These are phyloP conservation scores for Dimocarpus longan DNA, from an alignment of 345 rosid genomes.

Conservation along the genomic window DNA sequence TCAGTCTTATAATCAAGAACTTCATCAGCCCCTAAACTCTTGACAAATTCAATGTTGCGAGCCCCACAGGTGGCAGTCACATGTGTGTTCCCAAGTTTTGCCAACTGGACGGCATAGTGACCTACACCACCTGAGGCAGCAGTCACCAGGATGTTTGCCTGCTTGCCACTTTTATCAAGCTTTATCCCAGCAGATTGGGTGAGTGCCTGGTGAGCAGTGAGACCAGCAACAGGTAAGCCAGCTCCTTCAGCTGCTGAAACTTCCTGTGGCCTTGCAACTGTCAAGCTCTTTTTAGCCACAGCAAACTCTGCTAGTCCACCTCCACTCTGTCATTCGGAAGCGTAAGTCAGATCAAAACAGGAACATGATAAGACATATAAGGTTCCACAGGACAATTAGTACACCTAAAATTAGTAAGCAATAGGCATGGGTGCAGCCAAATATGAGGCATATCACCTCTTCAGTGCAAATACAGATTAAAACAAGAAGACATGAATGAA, in stretches of 20 bases:
- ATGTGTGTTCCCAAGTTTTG: slow-evolving; percentile 70
- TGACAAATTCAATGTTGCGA: slow-evolving; percentile 66
- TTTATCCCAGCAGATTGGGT: slow-evolving; percentile 60
- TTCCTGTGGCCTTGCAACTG: slow-evolving; percentile 61
- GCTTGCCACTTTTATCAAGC: slow-evolving; percentile 58
- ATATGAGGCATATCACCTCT: no score
- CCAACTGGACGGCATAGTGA: slow-evolving; percentile 76
- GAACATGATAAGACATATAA: background rate
- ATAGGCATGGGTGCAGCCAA: no score
- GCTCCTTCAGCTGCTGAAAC: slow-evolving; percentile 72
- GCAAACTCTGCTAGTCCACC: slow-evolving; percentile 73
- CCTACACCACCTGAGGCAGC: slow-evolving; percentile 92
- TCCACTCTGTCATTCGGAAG: slow-evolving; percentile 34
- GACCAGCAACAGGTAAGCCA: slow-evolving; percentile 64
- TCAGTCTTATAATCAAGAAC: slow-evolving; percentile 79
- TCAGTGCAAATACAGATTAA: no score
- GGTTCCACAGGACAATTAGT: no score
- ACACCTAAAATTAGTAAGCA: no score
- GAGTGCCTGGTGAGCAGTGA: slow-evolving; percentile 69
- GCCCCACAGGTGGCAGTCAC: slow-evolving; percentile 90
- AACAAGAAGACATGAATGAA: no score
- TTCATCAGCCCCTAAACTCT: slow-evolving; percentile 85
- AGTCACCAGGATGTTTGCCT: slow-evolving; percentile 61
- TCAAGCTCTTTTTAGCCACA: slow-evolving; percentile 59
- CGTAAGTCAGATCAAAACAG: background rate